These are phyloP conservation scores for Saitozyma sp. DNA, from an alignment of 768 basidiomycete genomes.

Conservation along the genomic window DNA sequence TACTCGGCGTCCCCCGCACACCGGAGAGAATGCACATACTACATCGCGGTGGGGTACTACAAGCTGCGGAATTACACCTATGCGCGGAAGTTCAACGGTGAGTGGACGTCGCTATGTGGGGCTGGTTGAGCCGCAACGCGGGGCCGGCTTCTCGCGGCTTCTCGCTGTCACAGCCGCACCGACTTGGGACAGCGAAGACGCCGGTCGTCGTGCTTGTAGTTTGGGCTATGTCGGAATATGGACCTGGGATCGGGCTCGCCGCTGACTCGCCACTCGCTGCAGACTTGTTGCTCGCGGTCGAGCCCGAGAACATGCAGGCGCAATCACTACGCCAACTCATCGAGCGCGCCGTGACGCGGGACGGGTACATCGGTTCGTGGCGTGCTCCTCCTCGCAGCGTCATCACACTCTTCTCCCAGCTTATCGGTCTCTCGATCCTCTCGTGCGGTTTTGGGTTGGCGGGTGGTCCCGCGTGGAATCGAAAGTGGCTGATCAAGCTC, in stretches of 20 bases:
- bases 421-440: background rate
- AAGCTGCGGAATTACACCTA: slow-evolving; percentile 95
- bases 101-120: no score
- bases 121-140: background rate
- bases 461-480: background rate
- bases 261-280: slow-evolving; percentile 1
- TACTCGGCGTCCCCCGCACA: slow-evolving; percentile 83
- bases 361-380: slow-evolving; percentile 75
- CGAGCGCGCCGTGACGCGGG: slow-evolving; percentile 78
- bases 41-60: slow-evolving; percentile 92
- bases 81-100: slow-evolving; percentile 88
- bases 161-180: slow-evolving; percentile 6
- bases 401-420: background rate
- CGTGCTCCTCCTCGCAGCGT: background rate
- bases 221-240: no score
- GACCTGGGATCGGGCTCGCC: background rate
- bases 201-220: no score
- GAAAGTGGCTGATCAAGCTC: background rate
- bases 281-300: slow-evolving; percentile 86
- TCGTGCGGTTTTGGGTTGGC: no score
- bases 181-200: no score
- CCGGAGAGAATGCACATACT: slow-evolving; percentile 92
- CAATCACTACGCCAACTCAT: slow-evolving; percentile 82
- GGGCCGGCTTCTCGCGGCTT: background rate
- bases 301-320: slow-evolving; percentile 90